These are phyloP conservation scores for Larix kaempferi DNA, from an alignment of 75 land plant species.

Conservation along the genomic window DNA sequence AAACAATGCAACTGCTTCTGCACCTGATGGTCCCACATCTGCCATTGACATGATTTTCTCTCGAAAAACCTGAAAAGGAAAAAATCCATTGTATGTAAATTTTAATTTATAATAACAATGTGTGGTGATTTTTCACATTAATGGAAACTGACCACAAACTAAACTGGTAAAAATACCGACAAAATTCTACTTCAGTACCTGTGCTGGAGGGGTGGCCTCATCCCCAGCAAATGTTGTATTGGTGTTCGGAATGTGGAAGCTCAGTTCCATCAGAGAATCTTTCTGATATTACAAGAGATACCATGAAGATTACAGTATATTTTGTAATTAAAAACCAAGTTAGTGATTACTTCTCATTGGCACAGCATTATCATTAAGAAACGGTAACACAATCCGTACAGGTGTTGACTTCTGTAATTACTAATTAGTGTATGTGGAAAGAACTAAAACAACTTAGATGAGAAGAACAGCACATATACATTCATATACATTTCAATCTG, in stretches of 20 bases:
- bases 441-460: no score
- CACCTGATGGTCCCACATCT: constrained; percentile 47
- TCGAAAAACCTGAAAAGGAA: constrained; percentile 24
- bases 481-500: no score
- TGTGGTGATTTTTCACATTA: neutral
- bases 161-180: neutral
- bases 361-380: no score
- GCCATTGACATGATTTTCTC: constrained; percentile 49
- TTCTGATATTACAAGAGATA: constrained; percentile 21
- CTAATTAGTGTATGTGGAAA: no score
- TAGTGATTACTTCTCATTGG: no score
- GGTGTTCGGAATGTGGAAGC: constrained; percentile 39
- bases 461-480: no score
- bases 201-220: constrained; percentile 42
- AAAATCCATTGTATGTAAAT: neutral
- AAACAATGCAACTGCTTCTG: constrained; percentile 39
- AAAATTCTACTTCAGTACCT: constrained; percentile 12
- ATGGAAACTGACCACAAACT: neutral
- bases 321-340: neutral
- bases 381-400: no score
- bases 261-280: constrained; percentile 52
- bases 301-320: neutral
- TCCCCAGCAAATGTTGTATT: constrained; percentile 44
- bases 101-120: neutral
- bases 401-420: no score